Evolutionary conservation across 2,329 filamentous ascomycete genomes (phyloP).

Genomic region (Thelonectria rubi): DNA sequence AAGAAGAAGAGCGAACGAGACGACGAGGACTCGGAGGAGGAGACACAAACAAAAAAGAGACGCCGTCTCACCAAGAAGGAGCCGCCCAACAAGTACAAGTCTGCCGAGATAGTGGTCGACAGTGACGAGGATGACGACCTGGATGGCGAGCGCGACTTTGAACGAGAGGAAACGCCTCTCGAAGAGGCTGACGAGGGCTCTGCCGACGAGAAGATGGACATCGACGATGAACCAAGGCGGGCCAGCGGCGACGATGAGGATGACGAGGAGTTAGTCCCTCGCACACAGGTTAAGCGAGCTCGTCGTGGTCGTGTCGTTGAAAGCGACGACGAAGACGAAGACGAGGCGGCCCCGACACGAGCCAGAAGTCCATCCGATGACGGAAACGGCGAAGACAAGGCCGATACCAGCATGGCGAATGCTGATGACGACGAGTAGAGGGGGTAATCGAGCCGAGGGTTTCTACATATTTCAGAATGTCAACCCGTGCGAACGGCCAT

Average conservation of each 20-base stretch:
- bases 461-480: conserved; percentile 24
- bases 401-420: conserved; percentile 54
- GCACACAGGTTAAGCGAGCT: conserved; percentile 56
- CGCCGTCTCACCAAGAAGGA: conserved; percentile 63
- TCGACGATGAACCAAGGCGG: conserved; percentile 54
- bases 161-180: conserved; percentile 47
- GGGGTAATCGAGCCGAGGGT: conserved; percentile 7
- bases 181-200: conserved; percentile 51
- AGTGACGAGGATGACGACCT: conserved; percentile 66
- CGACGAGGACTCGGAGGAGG: conserved; percentile 55
- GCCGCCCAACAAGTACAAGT: conserved; percentile 76
- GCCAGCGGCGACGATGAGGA: conserved; percentile 58
- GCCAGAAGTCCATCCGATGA: conserved; percentile 35
- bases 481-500: conserved; percentile 23
- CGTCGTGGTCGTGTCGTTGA: conserved; percentile 63
- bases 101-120: conserved; percentile 82
- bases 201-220: conserved; percentile 59
- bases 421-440: conserved; percentile 43
- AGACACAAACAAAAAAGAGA: conserved; percentile 67
- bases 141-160: conserved; percentile 56
- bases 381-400: conserved; percentile 41
- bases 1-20: conserved; percentile 52
- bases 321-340: conserved; percentile 61
- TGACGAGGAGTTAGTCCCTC: conserved; percentile 57
- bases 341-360: conserved; percentile 38